Evolutionary conservation across 1,284 basidiomycete species (phyloP).

Genomic region (Psilocybe mexicana): DNA sequence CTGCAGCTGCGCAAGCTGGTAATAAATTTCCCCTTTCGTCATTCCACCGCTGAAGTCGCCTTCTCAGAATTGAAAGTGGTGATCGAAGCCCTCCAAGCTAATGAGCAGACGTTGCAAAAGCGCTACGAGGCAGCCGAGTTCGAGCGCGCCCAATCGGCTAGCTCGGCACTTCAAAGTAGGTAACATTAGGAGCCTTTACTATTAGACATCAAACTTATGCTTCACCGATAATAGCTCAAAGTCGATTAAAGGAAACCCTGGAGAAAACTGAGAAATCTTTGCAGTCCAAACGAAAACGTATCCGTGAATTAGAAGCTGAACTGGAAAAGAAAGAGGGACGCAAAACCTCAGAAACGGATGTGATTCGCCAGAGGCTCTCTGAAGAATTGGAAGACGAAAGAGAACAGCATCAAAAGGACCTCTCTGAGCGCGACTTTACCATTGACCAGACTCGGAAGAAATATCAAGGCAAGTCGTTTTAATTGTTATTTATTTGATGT

Average conservation of each 20-base stretch:
- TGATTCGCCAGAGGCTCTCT: slow-evolving; percentile 62
- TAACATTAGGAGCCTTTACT: background rate
- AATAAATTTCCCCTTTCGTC: slow-evolving; percentile 12
- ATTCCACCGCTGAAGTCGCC: background rate
- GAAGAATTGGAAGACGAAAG: slow-evolving; percentile 79
- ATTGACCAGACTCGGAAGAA: slow-evolving; percentile 81
- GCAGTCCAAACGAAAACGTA: slow-evolving; percentile 51
- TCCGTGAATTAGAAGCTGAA: slow-evolving; percentile 63
- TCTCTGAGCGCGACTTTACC: slow-evolving; percentile 75
- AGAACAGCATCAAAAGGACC: slow-evolving; percentile 74
- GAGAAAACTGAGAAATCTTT: slow-evolving; percentile 59
- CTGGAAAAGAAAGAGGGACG: slow-evolving; percentile 71
- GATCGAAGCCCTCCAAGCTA: slow-evolving; percentile 65
- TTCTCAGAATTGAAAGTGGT: slow-evolving; percentile 58
- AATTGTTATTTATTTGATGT: background rate
- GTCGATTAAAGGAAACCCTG: slow-evolving; percentile 52
- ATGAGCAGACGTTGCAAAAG: slow-evolving; percentile 59
- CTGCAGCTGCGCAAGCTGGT: slow-evolving; percentile 64
- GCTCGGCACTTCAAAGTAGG: slow-evolving; percentile 65
- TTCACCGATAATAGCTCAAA: slow-evolving; percentile 45
- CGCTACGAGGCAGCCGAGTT: slow-evolving; percentile 74
- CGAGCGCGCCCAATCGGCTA: slow-evolving; percentile 61
- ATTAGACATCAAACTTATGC: slow-evolving; percentile 12
- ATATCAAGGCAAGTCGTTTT: slow-evolving; percentile 62
- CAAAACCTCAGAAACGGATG: slow-evolving; percentile 66